These are phyloP conservation scores for Theobroma grandiflorum DNA, from an alignment of 441 rosid genomes.

Conservation along the genomic window DNA sequence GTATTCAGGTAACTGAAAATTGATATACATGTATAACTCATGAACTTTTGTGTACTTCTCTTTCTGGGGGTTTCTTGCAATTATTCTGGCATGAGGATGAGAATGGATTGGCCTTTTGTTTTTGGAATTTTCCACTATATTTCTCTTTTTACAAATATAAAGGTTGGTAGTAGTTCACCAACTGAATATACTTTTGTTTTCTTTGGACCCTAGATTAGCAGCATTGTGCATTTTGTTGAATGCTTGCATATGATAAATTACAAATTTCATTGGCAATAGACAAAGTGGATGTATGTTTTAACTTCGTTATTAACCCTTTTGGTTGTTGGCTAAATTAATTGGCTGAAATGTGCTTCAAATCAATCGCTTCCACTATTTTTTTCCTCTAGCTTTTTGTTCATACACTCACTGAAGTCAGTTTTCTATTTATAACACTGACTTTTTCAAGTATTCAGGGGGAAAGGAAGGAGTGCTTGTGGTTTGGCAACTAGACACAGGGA, in stretches of 20 bases:
- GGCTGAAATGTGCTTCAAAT: not conserved
- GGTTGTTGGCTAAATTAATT: not conserved
- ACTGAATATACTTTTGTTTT: not conserved
- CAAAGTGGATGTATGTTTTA: not conserved
- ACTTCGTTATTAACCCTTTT: not conserved
- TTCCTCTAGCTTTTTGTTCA: not conserved
- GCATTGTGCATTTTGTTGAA: not conserved
- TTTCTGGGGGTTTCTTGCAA: conserved; percentile 11
- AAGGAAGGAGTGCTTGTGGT: conserved; percentile 99
- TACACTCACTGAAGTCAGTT: not conserved
- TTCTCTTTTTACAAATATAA: not conserved
- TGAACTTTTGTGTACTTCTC: not conserved
- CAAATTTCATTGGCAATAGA: not conserved
- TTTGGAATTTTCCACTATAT: not conserved
- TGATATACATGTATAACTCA: conserved; percentile 6
- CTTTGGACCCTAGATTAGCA: conserved; percentile 3
- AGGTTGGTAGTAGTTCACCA: not conserved
- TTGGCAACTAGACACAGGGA: conserved; percentile 98
- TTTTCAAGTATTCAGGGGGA: conserved; percentile 67
- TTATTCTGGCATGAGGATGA: not conserved
- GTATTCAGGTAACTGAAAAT: conserved; percentile 69
- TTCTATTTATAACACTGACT: conserved; percentile 10
- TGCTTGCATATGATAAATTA: conserved; percentile 9
- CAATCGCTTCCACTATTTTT: not conserved
- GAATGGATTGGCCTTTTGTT: not conserved